Evolutionary conservation across 192 early-diverging fungal genomes (phyloP), one percentile per base, ranked within the genome.

Genomic region (Coemansia sp.): DNA sequence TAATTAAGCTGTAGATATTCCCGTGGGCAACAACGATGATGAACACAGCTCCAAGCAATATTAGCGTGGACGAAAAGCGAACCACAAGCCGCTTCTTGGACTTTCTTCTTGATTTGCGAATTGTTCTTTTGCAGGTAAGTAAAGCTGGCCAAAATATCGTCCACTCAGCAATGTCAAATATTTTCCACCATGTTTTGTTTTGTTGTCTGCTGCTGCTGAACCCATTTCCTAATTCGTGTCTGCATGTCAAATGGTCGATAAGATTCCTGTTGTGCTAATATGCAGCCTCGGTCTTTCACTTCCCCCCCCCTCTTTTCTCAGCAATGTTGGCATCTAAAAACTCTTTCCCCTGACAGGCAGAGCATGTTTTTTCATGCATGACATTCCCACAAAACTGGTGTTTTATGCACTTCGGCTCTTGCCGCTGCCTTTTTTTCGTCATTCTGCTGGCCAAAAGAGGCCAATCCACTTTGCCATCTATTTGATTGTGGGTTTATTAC

Each of bases 91-190:
- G 81, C 53, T 83, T 83, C 60, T 56, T 67, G 53, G 81, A 83
- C 45, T 83, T 83, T 50, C 58, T 83, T 7, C 67, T 77, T 17
- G 81, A 83, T 48, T 45, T 83, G 66, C 75, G 81, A 55, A 77
- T 83, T 46, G 69, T 83, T 51, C 56, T 83, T 59, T 58, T 83
- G 25, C 81, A 83, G 81, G 81, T 83, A 75, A 67, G 75, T 49
- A 49, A 25, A 54, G 25, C 3, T 7, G 3, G 8, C n/a, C 14
- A 14, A 14, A 32, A 32, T 32, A 32, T 32, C 32, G 32, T 32
- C 1, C 2, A 32, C 32, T 2, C 44, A 45, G 44, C 44, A 9
- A 45, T 45, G 13, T 45, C 44, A 45, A 9, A 45, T 45, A 14
- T 45, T 45, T 9, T 12, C 2, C 44, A 11, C 51, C 51, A 11